Evolutionary conservation across 768 basidiomycete species (phyloP).

Genomic region (Tricholoma flavovirens): DNA sequence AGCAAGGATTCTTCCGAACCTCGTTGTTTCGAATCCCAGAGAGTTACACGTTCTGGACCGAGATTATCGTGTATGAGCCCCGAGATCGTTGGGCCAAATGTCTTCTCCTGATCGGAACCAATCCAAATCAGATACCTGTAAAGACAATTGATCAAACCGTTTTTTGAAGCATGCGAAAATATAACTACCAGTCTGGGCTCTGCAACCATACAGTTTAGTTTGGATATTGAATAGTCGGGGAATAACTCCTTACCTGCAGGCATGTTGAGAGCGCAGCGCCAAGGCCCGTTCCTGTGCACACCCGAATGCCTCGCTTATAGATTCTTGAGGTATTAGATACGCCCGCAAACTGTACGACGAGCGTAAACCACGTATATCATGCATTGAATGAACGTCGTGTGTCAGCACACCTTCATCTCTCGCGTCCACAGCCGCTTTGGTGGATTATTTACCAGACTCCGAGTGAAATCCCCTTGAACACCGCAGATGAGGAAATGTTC

Average conservation of each 20-base stretch:
- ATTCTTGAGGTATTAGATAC: conserved; percentile 74
- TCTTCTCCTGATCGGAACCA: conserved; percentile 80
- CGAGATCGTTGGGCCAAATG: conserved; percentile 76
- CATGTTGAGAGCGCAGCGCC: conserved; percentile 79
- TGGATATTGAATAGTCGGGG: conserved; percentile 4
- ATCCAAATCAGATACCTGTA: conserved; percentile 82
- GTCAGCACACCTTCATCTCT: conserved; percentile 61
- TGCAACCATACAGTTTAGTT: conserved; percentile 15
- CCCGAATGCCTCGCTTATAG: conserved; percentile 76
- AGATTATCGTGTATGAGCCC: conserved; percentile 64
- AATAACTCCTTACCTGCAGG: conserved; percentile 53
- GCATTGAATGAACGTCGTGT: conserved; percentile 1
- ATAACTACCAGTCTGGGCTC: conserved; percentile 44
- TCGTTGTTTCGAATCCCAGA: conserved; percentile 76
- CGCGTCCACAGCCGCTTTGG: conserved; percentile 74
- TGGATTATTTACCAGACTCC: conserved; percentile 64
- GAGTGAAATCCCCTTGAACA: conserved; percentile 81
- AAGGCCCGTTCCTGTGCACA: conserved; percentile 82
- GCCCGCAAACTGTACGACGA: conserved; percentile 56
- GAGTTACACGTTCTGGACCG: conserved; percentile 60
- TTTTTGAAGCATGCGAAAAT: too few species aligned
- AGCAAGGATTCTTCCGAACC: too few species aligned
- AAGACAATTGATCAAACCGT: too few species aligned
- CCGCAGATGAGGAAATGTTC: conserved; percentile 83
- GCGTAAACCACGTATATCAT: conserved; percentile 1